Evolutionary conservation across 2,329 filamentous ascomycete species (phyloP).

Genomic region (Colletotrichum spaethianum): DNA sequence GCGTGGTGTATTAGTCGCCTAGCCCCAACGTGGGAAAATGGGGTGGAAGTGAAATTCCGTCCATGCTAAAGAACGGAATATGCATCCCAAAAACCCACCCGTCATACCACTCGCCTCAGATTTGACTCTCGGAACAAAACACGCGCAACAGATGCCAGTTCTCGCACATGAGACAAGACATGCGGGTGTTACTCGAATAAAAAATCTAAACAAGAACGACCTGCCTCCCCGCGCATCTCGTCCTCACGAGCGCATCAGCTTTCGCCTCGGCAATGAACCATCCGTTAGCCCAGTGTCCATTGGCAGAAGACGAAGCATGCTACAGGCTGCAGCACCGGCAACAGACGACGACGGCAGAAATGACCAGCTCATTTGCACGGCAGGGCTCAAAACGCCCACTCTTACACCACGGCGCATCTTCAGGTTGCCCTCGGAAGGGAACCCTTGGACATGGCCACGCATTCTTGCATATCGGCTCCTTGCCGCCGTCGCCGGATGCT

Average conservation of each 20-base stretch:
- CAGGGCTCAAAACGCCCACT: slow-evolving; percentile 20
- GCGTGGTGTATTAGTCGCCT: slow-evolving; percentile 18
- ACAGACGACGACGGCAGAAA: slow-evolving; percentile 9
- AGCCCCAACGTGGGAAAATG: slow-evolving; percentile 11
- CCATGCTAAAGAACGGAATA: slow-evolving; percentile 30
- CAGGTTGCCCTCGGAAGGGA: slow-evolving; percentile 18
- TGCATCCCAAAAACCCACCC: slow-evolving; percentile 21
- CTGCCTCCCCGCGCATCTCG: no score
- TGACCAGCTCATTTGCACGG: slow-evolving; percentile 19
- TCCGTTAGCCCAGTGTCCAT: not conserved
- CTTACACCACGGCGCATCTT: slow-evolving; percentile 7
- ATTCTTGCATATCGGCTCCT: slow-evolving; percentile 37
- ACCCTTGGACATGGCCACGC: slow-evolving; percentile 37
- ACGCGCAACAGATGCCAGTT: not conserved
- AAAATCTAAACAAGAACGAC: no score
- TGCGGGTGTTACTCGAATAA: not conserved
- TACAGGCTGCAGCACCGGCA: not conserved
- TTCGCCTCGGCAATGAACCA: slow-evolving; percentile 7
- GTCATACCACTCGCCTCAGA: slow-evolving; percentile 21
- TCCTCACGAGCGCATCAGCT: not conserved
- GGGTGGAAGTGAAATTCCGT: slow-evolving; percentile 20
- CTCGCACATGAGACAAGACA: not conserved
- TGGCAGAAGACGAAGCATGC: not conserved
- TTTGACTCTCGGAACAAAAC: slow-evolving; percentile 13
- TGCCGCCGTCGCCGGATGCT: slow-evolving; percentile 33